A percentile compares a stretch with the other conserved stretches of the same genome.
Evolutionary conservation across 2,329 filamentous ascomycete species (phyloP).

Genomic region (Boeremia lycopersici): DNA sequence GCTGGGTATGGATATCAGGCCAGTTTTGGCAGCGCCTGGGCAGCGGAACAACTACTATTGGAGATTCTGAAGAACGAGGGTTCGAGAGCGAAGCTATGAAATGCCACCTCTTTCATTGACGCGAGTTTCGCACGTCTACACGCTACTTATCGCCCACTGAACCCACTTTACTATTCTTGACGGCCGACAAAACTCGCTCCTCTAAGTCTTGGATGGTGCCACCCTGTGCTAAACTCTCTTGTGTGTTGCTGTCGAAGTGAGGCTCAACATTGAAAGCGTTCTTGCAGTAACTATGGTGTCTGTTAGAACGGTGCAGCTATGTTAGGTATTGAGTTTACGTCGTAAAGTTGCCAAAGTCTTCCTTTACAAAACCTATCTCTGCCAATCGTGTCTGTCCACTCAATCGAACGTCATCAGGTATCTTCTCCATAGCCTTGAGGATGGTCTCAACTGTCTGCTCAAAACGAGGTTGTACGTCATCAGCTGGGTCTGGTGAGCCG

Average conservation of each 20-base stretch:
- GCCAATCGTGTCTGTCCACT: conserved; percentile 3
- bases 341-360: conserved; percentile 8
- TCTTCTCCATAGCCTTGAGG: conserved; percentile 15
- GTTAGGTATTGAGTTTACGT: neutral
- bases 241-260: conserved; percentile 1
- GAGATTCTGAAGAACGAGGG: conserved; percentile 25
- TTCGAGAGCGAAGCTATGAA: conserved; percentile 16
- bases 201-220: conserved; percentile 8
- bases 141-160: conserved; percentile 4
- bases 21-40: conserved; percentile 51
- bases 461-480: conserved; percentile 1
- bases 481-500: conserved; percentile 1
- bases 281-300: neutral
- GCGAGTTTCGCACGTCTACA: neutral
- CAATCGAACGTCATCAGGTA: conserved; percentile 2
- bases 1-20: conserved; percentile 75
- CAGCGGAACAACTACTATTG: conserved; percentile 48
- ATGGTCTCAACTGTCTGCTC: conserved; percentile 9
- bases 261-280: conserved; percentile 13
- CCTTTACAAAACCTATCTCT: conserved; percentile 8
- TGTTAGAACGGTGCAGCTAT: neutral
- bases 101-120: neutral
- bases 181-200: conserved; percentile 1
- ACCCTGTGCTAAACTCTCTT: conserved; percentile 7
- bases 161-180: neutral